These are phyloP conservation scores for Prillingera fragicola DNA, from an alignment of 1,284 basidiomycete genomes.

Conservation along the genomic window DNA sequence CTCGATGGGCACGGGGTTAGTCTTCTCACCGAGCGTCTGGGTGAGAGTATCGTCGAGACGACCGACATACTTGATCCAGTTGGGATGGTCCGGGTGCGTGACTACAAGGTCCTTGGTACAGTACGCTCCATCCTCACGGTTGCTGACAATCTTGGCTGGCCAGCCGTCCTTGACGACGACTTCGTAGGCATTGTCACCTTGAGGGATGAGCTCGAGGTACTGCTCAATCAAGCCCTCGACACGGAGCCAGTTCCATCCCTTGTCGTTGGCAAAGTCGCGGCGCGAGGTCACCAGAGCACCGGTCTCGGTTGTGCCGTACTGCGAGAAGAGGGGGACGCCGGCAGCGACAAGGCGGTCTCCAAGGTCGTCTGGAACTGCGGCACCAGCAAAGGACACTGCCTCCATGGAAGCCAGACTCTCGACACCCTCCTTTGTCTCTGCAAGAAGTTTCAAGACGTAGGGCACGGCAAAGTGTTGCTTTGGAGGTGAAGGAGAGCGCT, in stretches of 20 bases:
- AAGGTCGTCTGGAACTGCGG: slow-evolving; percentile 51
- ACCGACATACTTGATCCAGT: slow-evolving; percentile 56
- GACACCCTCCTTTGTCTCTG: slow-evolving; percentile 53
- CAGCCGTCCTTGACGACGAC: slow-evolving; percentile 57
- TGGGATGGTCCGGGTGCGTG: slow-evolving; percentile 49
- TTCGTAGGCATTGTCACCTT: slow-evolving; percentile 53
- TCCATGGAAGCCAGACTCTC: slow-evolving; percentile 52
- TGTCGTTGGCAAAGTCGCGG: slow-evolving; percentile 53
- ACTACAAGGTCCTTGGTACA: slow-evolving; percentile 59
- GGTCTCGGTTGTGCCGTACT: slow-evolving; percentile 53
- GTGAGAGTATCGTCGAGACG: slow-evolving; percentile 57
- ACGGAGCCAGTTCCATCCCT: slow-evolving; percentile 59
- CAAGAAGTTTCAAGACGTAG: slow-evolving; percentile 52
- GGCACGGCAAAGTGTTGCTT: slow-evolving; percentile 49
- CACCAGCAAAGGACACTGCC: slow-evolving; percentile 50
- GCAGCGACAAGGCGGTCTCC: slow-evolving; percentile 55
- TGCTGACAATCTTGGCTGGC: slow-evolving; percentile 55
- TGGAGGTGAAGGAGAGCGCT: slow-evolving; percentile 40
- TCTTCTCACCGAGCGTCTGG: slow-evolving; percentile 54
- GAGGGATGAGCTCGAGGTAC: slow-evolving; percentile 53
- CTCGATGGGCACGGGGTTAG: slow-evolving; percentile 53
- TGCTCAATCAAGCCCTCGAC: slow-evolving; percentile 46
- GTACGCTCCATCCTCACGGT: slow-evolving; percentile 57
- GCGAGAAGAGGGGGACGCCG: slow-evolving; percentile 55
- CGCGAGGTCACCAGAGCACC: slow-evolving; percentile 51